These are phyloP conservation scores for Exserohilum turcica DNA, from an alignment of 2,329 filamentous ascomycete species.

Conservation along the genomic window DNA sequence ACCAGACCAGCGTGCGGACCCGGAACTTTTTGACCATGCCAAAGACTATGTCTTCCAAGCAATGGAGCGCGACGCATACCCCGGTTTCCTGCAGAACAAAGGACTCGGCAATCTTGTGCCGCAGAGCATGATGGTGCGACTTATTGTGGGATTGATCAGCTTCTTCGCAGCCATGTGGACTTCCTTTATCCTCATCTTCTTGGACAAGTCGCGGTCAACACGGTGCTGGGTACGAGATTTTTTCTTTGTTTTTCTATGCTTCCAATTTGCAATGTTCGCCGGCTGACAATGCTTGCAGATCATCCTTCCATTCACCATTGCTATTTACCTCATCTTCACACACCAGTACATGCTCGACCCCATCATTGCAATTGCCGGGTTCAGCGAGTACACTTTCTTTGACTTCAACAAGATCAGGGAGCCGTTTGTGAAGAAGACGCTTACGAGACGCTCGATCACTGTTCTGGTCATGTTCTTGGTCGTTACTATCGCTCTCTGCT, in stretches of 20 bases:
- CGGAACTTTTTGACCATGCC: conserved; percentile 93
- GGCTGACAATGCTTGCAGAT: conserved; percentile 52
- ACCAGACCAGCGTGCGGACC: conserved; percentile 82
- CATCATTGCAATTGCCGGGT: conserved; percentile 82
- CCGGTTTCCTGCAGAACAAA: conserved; percentile 92
- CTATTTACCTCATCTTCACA: conserved; percentile 73
- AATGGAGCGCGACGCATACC: conserved; percentile 99
- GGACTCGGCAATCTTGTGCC: conserved; percentile 95
- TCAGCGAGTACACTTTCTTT: conserved; percentile 96
- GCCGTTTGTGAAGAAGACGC: conserved; percentile 84
- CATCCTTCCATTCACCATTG: conserved; percentile 89
- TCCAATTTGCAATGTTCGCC: not conserved
- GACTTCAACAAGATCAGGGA: conserved; percentile 87
- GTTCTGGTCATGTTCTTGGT: conserved; percentile 76
- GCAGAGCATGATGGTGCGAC: conserved; percentile 80
- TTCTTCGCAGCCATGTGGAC: conserved; percentile 96
- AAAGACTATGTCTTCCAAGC: conserved; percentile 99
- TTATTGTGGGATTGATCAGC: conserved; percentile 82
- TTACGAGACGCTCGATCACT: conserved; percentile 82
- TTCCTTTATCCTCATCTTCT: conserved; percentile 89
- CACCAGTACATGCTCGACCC: conserved; percentile 97
- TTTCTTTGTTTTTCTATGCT: not conserved
- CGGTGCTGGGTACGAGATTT: conserved; percentile 77
- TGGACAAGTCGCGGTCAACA: conserved; percentile 73
- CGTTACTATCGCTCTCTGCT: conserved; percentile 79